These are phyloP conservation scores for Nakazawaea wyomingensis DNA, from an alignment of 805 yeast genomes.

Conservation along the genomic window DNA sequence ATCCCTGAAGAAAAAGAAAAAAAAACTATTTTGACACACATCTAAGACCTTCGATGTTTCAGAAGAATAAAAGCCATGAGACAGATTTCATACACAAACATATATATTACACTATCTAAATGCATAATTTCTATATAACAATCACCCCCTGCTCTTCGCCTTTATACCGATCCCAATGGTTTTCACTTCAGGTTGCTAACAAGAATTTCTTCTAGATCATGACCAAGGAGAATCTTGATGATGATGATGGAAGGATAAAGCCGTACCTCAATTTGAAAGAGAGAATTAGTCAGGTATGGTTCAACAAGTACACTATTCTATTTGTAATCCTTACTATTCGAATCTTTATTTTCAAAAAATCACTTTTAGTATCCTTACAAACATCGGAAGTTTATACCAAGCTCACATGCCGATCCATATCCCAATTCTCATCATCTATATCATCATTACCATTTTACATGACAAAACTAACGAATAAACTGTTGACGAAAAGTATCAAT, in stretches of 20 bases:
- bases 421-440: conserved; percentile 28
- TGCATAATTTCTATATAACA: too few species aligned
- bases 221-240: conserved; percentile 12
- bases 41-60: too few species aligned
- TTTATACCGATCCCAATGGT: too few species aligned
- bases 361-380: conserved; percentile 38
- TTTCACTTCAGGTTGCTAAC: background rate
- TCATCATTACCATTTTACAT: conserved; percentile 53
- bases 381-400: conserved; percentile 34
- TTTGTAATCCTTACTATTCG: conserved; percentile 55
- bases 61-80: too few species aligned
- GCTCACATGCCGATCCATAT: conserved; percentile 42
- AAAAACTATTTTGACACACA: too few species aligned
- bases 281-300: conserved; percentile 56
- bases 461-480: conserved; percentile 46
- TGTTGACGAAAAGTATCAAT: conserved; percentile 43
- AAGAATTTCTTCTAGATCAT: background rate
- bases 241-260: conserved; percentile 5
- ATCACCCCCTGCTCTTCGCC: too few species aligned
- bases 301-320: conserved; percentile 59
- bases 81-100: too few species aligned
- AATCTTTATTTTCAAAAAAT: conserved; percentile 47
- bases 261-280: conserved; percentile 47
- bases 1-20: too few species aligned
- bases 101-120: too few species aligned